Percentiles rank a stretch among this genome's conserved stretches.
These are phyloP conservation scores for Starmera caribaea DNA, from an alignment of 805 yeast genomes.

Conservation along the genomic window DNA sequence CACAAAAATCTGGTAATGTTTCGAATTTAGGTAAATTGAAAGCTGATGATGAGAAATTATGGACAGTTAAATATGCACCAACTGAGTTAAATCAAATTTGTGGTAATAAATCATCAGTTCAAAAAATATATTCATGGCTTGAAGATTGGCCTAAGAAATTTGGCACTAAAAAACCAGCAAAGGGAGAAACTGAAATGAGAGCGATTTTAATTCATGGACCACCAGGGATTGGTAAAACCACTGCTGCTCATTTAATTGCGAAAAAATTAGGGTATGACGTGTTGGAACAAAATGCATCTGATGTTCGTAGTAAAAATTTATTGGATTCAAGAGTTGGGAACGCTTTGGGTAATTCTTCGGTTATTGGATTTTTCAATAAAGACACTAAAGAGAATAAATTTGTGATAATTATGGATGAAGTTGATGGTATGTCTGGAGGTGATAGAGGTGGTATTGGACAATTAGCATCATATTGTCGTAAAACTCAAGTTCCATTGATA, in stretches of 20 bases:
- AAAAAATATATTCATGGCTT: constrained; percentile 65
- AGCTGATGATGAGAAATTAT: constrained; percentile 54
- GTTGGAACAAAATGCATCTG: constrained; percentile 76
- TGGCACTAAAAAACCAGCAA: constrained; percentile 47
- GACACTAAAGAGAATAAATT: constrained; percentile 37
- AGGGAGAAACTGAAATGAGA: constrained; percentile 60
- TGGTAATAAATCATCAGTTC: constrained; percentile 78
- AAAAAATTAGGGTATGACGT: constrained; percentile 61
- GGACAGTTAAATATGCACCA: constrained; percentile 96
- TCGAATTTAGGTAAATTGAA: constrained; percentile 14
- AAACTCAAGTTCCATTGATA: constrained; percentile 83
- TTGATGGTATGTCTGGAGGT: constrained; percentile 99
- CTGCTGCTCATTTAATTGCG: constrained; percentile 72
- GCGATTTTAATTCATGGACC: constrained; percentile 86
- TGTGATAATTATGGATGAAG: constrained; percentile 95
- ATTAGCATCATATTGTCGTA: constrained; percentile 75
- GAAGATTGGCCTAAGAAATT: constrained; percentile 55
- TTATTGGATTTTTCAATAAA: constrained; percentile 60
- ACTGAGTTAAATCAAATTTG: constrained; percentile 64
- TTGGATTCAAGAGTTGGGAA: constrained; percentile 60
- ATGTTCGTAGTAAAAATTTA: constrained; percentile 77
- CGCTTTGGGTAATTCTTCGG: constrained; percentile 72
- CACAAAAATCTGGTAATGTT: constrained; percentile 16
- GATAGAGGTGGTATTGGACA: constrained; percentile 98
- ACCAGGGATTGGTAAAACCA: constrained; percentile 80